Conservation (phyloP, 495 filamentous ascomycete species). For the Hyphodiscus hymeniophilus region DNA sequence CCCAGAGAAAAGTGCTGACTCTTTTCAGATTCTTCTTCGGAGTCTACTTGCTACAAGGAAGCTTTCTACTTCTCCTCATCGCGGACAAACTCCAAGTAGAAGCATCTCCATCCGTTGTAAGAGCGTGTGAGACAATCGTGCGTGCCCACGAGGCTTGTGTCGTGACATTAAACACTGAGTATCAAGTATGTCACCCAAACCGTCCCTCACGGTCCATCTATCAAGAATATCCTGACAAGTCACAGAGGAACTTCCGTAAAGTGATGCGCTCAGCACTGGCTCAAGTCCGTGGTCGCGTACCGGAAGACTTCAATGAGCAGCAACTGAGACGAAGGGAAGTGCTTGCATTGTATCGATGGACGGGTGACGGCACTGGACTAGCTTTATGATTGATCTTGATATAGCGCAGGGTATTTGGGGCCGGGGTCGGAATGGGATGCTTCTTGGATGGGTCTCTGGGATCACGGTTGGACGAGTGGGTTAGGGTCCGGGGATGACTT, state of each 20-base stretch:
- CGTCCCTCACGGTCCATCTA: too few species aligned
- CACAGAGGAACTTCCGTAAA: constrained; percentile 66
- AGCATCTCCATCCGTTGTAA: constrained; percentile 40
- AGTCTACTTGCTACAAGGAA: constrained; percentile 52
- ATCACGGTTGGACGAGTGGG: too few species aligned
- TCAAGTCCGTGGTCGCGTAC: constrained; percentile 58
- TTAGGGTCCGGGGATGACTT: too few species aligned
- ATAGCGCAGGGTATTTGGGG: background rate
- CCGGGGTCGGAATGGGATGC: too few species aligned
- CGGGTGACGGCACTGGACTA: constrained; percentile 61
- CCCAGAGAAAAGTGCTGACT: too few species aligned
- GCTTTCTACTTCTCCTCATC: constrained; percentile 47
- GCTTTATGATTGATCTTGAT: constrained; percentile 37
- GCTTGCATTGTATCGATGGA: constrained; percentile 65
- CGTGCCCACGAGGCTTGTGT: constrained; percentile 51
- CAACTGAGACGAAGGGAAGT: constrained; percentile 61
- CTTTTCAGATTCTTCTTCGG: constrained; percentile 40
- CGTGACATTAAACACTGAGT: constrained; percentile 52
- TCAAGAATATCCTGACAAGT: background rate
- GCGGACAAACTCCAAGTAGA: constrained; percentile 49
- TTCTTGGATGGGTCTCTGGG: too few species aligned
- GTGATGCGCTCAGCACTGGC: constrained; percentile 70
- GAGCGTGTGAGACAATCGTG: constrained; percentile 50
- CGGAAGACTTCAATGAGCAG: constrained; percentile 63
- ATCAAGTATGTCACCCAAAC: constrained; percentile 36